Evolutionary conservation across 2,329 filamentous ascomycete species (phyloP).

Genomic region (Penicillium concentricum): DNA sequence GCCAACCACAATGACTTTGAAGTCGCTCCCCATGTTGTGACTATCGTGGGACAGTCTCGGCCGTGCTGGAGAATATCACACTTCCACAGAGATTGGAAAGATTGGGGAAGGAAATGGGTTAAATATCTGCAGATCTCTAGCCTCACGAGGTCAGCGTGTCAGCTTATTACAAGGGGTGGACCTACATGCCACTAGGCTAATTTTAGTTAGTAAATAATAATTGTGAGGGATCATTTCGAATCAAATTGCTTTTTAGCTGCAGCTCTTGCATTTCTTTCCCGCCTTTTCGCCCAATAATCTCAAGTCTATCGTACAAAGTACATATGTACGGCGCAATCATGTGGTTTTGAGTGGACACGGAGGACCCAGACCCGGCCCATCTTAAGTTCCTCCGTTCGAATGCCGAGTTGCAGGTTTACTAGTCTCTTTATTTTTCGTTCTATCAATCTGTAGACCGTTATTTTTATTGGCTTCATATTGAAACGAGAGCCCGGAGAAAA

Average conservation of each 20-base stretch:
- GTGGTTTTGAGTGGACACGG: not conserved
- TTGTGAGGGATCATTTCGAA: not conserved
- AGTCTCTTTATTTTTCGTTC: no score
- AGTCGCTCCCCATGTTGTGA: conserved; percentile 3
- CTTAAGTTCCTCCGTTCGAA: not conserved
- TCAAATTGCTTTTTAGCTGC: not conserved
- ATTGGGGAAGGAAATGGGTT: not conserved
- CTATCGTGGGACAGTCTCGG: not conserved
- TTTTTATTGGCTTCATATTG: not conserved
- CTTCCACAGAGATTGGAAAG: not conserved
- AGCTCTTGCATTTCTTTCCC: not conserved
- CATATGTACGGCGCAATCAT: no score
- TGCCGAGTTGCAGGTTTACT: not conserved
- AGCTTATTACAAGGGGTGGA: not conserved
- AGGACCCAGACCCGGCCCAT: not conserved
- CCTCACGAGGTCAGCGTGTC: not conserved
- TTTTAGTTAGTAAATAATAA: not conserved
- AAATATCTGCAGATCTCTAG: not conserved
- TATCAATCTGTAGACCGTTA: not conserved
- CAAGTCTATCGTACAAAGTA: no score
- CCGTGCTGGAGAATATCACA: not conserved
- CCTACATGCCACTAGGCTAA: not conserved
- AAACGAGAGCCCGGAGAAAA: not conserved
- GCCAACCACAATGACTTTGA: conserved; percentile 25
- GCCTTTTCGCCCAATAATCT: not conserved